Evolutionary conservation across 1,139 yeast species (phyloP), one percentile per base, ranked within the genome.

Genomic region (Pichia sp.): DNA sequence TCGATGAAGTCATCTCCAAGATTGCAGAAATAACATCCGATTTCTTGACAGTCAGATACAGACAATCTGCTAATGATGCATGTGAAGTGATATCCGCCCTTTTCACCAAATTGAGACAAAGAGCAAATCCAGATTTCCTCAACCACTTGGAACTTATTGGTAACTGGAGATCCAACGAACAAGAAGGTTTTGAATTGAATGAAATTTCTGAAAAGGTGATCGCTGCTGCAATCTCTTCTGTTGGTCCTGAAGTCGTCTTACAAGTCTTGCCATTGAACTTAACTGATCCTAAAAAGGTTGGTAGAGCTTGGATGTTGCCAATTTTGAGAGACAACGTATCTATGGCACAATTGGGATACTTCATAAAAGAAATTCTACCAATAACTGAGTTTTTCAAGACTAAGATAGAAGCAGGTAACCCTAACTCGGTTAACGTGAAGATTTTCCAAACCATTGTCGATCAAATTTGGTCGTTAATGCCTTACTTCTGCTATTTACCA

Each of bases 241-340:
- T 88, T 58, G 98, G 98, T 2, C 96, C 97, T 5, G 93, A 82
- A 51, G 75, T 69, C 7, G 91, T 91, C 3, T 64, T 91, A 42
- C 62, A 74, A 34, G 65, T 73, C 8, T 67, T 91, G 30, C 98
- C 98, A 9, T 67, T 91, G 54, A 86, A 88, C 53, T 67, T 91
- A 51, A 62, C 69, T 20, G 65, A 67, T 31, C 66, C 76, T 5
- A 58, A 66, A 16, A 62, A 63, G 15, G 60, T 60, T 17, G 95
- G 95, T 33, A 75, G 97, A 58, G 96, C 96, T 33, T 91, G 97
- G 97, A 56, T 91, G 50, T 69, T 91, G 45, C 98, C 98, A n/a
- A 58, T 93, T 25, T 71, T 91, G 44, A 80, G 97, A 61, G 96
- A 88, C 50, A 77, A 84, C 52, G 83, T 86, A 21, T 72, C 78